phyloP scores from a whole-genome alignment of 768 basidiomycete genomes.

The Butyriboletus loyo region DNA sequence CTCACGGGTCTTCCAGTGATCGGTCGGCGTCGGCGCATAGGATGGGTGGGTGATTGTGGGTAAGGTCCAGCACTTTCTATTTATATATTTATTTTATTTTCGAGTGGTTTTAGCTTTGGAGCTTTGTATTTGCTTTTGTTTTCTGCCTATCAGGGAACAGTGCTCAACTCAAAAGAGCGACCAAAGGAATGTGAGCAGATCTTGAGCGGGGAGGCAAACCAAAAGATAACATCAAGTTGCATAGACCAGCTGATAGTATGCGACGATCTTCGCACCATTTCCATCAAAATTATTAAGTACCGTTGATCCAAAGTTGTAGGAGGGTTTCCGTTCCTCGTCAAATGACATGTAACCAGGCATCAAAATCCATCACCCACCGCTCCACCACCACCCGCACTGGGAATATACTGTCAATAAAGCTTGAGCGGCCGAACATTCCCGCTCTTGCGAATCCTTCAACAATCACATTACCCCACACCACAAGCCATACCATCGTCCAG shows the following conservation, averaged over 20 bases:
- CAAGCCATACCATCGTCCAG: constrained; percentile 35
- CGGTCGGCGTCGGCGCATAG: too few relatives aligned
- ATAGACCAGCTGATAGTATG: too few relatives aligned
- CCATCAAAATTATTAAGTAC: background rate
- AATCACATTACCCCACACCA: constrained; percentile 22
- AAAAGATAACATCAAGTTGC: too few relatives aligned
- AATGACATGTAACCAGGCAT: constrained; percentile 10
- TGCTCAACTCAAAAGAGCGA: too few relatives aligned
- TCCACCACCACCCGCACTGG: constrained; percentile 11
- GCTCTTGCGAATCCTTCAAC: constrained; percentile 20
- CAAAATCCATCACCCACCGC: constrained; percentile 6
- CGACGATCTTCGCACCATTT: background rate
- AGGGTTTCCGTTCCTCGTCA: background rate
- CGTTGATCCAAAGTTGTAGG: background rate
- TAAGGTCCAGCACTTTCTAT: background rate
- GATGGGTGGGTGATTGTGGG: constrained; percentile 12
- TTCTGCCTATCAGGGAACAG: too few relatives aligned
- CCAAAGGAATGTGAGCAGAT: too few relatives aligned
- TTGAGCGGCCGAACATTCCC: constrained; percentile 8
- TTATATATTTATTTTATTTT: too few relatives aligned
- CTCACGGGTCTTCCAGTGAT: too few relatives aligned
- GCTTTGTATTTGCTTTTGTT: too few relatives aligned
- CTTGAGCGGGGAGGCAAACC: too few relatives aligned
- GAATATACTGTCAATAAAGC: constrained; percentile 2
- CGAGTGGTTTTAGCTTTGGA: too few relatives aligned